Evolutionary conservation across 1,284 basidiomycete genomes (phyloP).

Genomic region (Microstroma glucosiphilum): DNA sequence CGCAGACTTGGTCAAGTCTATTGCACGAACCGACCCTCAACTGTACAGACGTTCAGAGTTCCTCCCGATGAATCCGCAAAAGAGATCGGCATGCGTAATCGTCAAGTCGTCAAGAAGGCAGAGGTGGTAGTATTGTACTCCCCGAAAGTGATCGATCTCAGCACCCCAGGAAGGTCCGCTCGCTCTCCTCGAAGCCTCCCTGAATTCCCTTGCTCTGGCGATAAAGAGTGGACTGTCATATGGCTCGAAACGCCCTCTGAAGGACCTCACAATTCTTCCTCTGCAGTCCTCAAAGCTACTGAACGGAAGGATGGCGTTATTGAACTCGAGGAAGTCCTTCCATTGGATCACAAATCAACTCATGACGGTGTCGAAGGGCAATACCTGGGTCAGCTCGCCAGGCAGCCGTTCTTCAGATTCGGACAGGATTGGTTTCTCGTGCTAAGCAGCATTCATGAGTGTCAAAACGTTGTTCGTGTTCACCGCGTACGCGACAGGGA

Average conservation of each 20-base stretch:
- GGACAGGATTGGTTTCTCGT: background rate
- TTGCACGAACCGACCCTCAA: slow-evolving; percentile 62
- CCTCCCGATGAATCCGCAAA: background rate
- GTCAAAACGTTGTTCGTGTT: too few relatives aligned
- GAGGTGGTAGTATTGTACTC: slow-evolving; percentile 21
- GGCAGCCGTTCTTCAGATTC: slow-evolving; percentile 53
- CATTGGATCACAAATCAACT: background rate
- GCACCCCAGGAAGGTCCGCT: slow-evolving; percentile 52
- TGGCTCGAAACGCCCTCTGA: slow-evolving; percentile 60
- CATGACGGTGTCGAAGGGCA: slow-evolving; percentile 54
- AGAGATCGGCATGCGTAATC: slow-evolving; percentile 6
- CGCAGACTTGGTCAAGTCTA: slow-evolving; percentile 60
- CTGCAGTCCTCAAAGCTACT: slow-evolving; percentile 51
- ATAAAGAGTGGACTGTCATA: slow-evolving; percentile 51
- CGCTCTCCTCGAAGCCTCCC: slow-evolving; percentile 59
- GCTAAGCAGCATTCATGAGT: too few relatives aligned
- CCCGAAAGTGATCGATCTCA: slow-evolving; percentile 53
- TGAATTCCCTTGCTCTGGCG: slow-evolving; percentile 14
- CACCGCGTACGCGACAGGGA: too few relatives aligned
- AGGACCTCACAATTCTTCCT: slow-evolving; percentile 62
- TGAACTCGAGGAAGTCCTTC: background rate
- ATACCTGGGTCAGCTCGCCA: slow-evolving; percentile 58
- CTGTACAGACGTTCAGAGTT: slow-evolving; percentile 56
- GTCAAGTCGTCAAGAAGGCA: background rate
- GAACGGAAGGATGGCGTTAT: background rate